A percentile compares a stretch with the other conserved stretches of the same genome.
Evolutionary conservation across 169 alveolate genomes (phyloP).

Genomic region (Miamiensis avidus): DNA sequence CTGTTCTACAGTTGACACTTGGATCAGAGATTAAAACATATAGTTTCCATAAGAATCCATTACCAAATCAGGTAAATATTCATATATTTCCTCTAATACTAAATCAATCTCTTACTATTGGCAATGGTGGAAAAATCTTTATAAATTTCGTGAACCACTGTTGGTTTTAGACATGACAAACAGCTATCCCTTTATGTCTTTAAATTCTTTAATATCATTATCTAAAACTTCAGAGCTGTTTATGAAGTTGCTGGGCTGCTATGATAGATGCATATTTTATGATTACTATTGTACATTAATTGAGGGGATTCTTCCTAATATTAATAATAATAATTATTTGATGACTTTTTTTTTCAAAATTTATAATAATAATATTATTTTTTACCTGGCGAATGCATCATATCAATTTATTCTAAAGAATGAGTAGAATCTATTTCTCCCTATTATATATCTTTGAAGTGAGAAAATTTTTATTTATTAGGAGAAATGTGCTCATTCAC

Average conservation of each 20-base stretch:
- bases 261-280: not conserved
- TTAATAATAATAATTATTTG: too few species aligned
- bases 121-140: constrained; percentile 23
- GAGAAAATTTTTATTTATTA: not conserved
- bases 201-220: constrained; percentile 1
- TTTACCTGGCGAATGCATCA: not conserved
- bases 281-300: not conserved
- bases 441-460: too few species aligned
- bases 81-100: constrained; percentile 20
- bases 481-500: not conserved
- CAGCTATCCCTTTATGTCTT: constrained; percentile 10
- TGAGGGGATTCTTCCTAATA: not conserved
- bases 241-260: not conserved
- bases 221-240: not conserved
- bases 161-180: constrained; percentile 1
- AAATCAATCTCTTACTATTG: constrained; percentile 8
- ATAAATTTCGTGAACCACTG: constrained; percentile 10
- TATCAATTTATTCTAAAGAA: not conserved
- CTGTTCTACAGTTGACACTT: constrained; percentile 10
- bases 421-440: not conserved
- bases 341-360: not conserved
- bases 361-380: too few species aligned
- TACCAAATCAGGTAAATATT: constrained; percentile 9
- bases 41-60: constrained; percentile 24
- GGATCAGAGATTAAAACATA: constrained; percentile 27